Evolutionary conservation across 345 rosid species (phyloP), one percentile per base, ranked within the genome.

Genomic region (Passiflora organensis): DNA sequence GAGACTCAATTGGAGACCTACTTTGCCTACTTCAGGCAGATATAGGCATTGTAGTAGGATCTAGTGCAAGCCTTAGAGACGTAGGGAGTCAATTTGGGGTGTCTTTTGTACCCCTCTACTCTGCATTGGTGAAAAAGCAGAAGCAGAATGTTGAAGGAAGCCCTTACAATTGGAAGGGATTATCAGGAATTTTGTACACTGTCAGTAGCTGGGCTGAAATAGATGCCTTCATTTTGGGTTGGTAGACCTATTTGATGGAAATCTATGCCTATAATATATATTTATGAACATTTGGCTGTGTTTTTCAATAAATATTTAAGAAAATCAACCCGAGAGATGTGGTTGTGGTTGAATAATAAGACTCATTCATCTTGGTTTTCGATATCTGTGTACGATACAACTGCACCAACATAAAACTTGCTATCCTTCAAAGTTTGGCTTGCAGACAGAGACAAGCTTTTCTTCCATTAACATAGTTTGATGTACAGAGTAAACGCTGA

Each of bases 21-120:
- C 95, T 89, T 23, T 93, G 96, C 73, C 80, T 93, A 63, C 84
- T 93, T 17, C 76, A 81, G 76, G 99, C 95, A 14, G 99, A 93
- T 52, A 81, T 93, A 58, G 99, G 95, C 43, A 89, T 89, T 42
- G 96, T 93, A 51, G 68, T 93, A 55, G 83, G 89, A 49, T 75
- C 87, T 38, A 86, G 99, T 55, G 61, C 83, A 56, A 89, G 95
- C 80, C 79, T 93, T 48, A 78, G 94, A 73, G 80, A 74, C 67
- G 79, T 93, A 45, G 96, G 89, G 62, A 67, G 69, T 58, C 89
- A 80, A 58, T 89, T 78, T 56, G 99, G 96, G n/a, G 76, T 93
- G 49, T 80, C 99, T 19, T 93, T 89, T 59, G 79, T 86, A 20
- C 95, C 94, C 10, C 59, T 93, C 59, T 86, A 68, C 64, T 71